phyloP scores from a whole-genome alignment of 2,329 filamentous ascomycete genomes.

The Biscogniauxia mediterranea region DNA sequence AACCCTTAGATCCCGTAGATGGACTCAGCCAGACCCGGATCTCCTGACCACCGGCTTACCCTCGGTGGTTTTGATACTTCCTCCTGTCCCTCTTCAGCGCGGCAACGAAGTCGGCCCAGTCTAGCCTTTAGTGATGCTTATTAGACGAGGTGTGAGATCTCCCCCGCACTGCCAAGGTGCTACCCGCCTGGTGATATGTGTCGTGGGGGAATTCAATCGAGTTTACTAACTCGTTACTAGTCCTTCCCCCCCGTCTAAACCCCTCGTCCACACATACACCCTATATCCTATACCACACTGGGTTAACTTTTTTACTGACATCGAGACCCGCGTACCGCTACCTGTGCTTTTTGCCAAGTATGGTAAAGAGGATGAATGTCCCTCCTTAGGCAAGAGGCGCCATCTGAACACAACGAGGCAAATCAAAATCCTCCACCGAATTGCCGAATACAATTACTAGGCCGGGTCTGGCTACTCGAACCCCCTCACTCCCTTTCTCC shows the following conservation, averaged over 20 bases:
- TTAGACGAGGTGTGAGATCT: not conserved
- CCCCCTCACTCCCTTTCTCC: constrained; percentile 1
- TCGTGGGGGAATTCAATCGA: not conserved
- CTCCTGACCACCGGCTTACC: not conserved
- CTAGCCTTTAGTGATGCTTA: not conserved
- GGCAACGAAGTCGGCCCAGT: not conserved
- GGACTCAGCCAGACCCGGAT: not conserved
- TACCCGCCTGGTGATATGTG: not conserved
- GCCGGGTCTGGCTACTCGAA: not conserved
- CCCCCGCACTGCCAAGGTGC: not conserved
- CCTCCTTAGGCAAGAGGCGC: not conserved
- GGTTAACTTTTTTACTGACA: not conserved
- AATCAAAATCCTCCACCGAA: constrained; percentile 23
- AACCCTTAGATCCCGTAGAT: not conserved
- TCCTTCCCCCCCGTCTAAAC: not conserved
- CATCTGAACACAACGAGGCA: not conserved
- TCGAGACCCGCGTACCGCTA: not conserved
- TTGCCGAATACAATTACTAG: constrained; percentile 20
- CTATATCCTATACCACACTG: not conserved
- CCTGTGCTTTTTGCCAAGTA: not conserved
- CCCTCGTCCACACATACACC: no score
- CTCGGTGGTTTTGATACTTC: not conserved
- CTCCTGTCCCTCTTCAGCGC: not conserved
- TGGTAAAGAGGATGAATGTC: not conserved
- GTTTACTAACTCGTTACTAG: not conserved